phyloP scores from a whole-genome alignment of 805 yeast genomes.

The Candida multigemmis region DNA sequence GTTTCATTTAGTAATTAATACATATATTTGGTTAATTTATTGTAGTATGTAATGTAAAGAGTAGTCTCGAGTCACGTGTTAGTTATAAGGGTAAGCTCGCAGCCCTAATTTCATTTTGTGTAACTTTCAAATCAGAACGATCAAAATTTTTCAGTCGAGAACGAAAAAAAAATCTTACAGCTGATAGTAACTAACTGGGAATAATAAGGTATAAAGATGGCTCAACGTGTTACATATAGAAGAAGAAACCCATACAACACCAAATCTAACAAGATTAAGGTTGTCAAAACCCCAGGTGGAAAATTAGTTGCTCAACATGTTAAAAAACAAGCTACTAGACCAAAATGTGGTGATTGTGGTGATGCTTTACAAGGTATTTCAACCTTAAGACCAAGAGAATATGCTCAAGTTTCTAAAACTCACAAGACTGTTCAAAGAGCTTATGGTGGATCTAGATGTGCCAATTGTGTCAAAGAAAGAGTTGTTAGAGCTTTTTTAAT shows the following conservation, averaged over 20 bases:
- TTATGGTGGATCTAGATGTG: conserved; percentile 99
- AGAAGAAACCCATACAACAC: conserved; percentile 99
- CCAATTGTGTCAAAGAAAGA: conserved; percentile 98
- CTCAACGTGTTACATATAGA: conserved; percentile 99
- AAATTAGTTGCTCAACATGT: conserved; percentile 96
- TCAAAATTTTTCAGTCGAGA: too few species aligned
- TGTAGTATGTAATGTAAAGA: too few species aligned
- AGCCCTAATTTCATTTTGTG: too few species aligned
- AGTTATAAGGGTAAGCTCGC: too few species aligned
- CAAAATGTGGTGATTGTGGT: conserved; percentile 88
- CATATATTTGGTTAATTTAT: too few species aligned
- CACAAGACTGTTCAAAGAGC: conserved; percentile 98
- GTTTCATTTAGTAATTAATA: too few species aligned
- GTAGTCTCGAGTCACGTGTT: too few species aligned
- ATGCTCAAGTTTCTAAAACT: conserved; percentile 90
- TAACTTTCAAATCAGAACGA: too few species aligned
- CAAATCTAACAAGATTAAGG: conserved; percentile 98
- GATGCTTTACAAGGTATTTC: conserved; percentile 77
- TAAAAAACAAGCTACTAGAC: conserved; percentile 83
- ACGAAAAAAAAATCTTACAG: too few species aligned
- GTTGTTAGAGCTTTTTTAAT: conserved; percentile 98
- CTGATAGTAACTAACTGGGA: too few species aligned
- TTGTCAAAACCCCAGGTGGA: conserved; percentile 99
- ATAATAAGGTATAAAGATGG: too few species aligned
- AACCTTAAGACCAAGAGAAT: conserved; percentile 96